These are phyloP conservation scores for Rhodotorula sp. DNA, from an alignment of 1,284 basidiomycete species.

Conservation along the genomic window DNA sequence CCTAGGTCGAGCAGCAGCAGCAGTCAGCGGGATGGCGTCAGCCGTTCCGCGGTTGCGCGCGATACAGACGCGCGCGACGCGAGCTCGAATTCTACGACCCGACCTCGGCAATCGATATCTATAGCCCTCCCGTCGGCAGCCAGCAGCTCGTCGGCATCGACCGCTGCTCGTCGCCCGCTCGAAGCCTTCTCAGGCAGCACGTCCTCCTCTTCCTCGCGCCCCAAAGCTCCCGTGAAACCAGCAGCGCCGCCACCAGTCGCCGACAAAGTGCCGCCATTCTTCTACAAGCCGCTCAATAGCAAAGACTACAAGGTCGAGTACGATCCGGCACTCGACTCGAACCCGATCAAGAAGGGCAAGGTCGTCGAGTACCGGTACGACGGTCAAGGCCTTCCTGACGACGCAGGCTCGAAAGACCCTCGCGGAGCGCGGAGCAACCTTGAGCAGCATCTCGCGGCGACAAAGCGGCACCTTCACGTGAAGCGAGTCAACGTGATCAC, in stretches of 20 bases:
- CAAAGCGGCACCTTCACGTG: not conserved
- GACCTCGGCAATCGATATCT: not conserved
- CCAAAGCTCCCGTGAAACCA: not conserved
- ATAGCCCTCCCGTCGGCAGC: not conserved
- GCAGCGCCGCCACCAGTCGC: not conserved
- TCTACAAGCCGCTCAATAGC: conserved; percentile 55
- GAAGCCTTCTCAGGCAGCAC: not conserved
- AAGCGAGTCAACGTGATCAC: not conserved
- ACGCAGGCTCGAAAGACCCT: conserved; percentile 17
- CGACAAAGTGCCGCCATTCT: conserved; percentile 23
- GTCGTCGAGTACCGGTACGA: conserved; percentile 40
- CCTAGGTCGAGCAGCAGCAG: not conserved
- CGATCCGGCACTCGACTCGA: conserved; percentile 60
- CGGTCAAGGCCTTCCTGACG: conserved; percentile 31
- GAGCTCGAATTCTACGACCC: not conserved
- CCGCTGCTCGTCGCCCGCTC: not conserved
- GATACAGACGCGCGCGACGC: not conserved
- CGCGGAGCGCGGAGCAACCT: conserved; percentile 1
- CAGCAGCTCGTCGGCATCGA: not conserved
- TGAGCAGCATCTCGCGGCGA: not conserved
- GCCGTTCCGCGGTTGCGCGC: not conserved
- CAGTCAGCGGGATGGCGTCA: too few relatives aligned
- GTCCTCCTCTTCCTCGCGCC: not conserved
- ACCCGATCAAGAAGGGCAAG: conserved; percentile 54
- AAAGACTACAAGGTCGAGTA: conserved; percentile 62